Evolutionary conservation across 495 filamentous ascomycete genomes (phyloP), one percentile per base, ranked within the genome.

Genomic region (Daldinia concentrica): DNA sequence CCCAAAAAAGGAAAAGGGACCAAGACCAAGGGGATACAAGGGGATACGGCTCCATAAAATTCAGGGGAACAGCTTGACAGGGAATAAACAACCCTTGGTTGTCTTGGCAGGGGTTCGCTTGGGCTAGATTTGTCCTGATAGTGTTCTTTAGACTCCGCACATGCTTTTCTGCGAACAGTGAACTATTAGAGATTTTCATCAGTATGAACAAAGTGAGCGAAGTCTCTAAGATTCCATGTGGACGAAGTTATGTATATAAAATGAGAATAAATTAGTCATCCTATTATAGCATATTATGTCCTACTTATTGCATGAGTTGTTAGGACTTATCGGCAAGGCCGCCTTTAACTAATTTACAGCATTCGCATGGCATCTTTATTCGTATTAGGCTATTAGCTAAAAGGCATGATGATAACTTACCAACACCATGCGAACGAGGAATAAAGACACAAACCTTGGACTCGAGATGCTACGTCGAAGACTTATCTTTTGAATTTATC

Each of bases 51-150:
- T 64, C 69, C 59, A 68, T 56, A 60, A 59, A 67, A 64, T 64
- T 73, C 64, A 73, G 70, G 70, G 61, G 70, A 68, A 68, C 17
- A 24, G 24, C 22, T 62, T 24, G 43, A 72, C 69, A 63, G 69
- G 69, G 69, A 50, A 29, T 50, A 60, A 30, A 41, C 61, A 43
- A 26, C 61, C 61, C 64, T 36, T 54, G 50, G 15, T 57, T 24
- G 52, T 52, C 70, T 73, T 73, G 70, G 70, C 70, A 73, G 65
- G 70, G 70, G 65, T 8, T 48, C 22, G 55, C 58, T 64, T 58
- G 63, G 36, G 36, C 41, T 15, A 48, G 43, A 48, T 24, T 24
- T 48, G 19, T 24, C 11, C 43, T 1, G 8, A 43, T 22, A 12
- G 43, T 48, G 8, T 48, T 22, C 43, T 17, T 48, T 48, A 48